Conservation (phyloP, 495 filamentous ascomycete genomes). For the Staphylotrichum longicolle region DNA sequence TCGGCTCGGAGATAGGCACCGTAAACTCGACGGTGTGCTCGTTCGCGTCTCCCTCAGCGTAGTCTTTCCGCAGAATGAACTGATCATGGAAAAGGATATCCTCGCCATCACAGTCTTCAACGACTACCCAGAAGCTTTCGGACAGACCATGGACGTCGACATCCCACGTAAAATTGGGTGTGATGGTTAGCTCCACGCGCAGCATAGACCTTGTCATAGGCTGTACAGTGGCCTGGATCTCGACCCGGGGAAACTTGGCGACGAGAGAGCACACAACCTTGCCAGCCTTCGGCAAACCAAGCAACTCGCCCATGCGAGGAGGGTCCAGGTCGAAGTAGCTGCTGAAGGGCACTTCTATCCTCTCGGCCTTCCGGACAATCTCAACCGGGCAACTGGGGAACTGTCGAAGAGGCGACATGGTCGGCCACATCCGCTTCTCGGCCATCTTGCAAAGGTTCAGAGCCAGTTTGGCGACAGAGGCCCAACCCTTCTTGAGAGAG, state of each 20-base stretch:
- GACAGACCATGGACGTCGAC: constrained; percentile 80
- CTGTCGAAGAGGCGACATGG: constrained; percentile 92
- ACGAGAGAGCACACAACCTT: constrained; percentile 81
- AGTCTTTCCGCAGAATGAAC: constrained; percentile 85
- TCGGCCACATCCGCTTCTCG: constrained; percentile 99
- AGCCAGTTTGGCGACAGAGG: constrained; percentile 86
- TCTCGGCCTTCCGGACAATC: constrained; percentile 85
- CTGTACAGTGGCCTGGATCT: constrained; percentile 88
- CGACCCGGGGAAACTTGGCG: constrained; percentile 87
- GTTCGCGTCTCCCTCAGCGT: constrained; percentile 73
- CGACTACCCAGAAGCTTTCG: constrained; percentile 94
- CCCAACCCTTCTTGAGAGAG: constrained; percentile 91
- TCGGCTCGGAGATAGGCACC: constrained; percentile 91
- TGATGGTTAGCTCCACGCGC: constrained; percentile 88
- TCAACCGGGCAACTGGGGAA: constrained; percentile 80
- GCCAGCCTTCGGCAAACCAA: constrained; percentile 88
- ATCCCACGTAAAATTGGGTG: constrained; percentile 96
- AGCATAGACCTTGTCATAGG: constrained; percentile 95
- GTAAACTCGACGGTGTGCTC: constrained; percentile 98
- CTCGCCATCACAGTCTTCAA: constrained; percentile 96
- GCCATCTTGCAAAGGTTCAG: constrained; percentile 98
- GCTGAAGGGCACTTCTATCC: constrained; percentile 89
- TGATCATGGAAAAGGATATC: constrained; percentile 95
- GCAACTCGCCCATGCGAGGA: constrained; percentile 92
- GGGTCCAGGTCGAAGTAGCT: constrained; percentile 96